A percentile compares a stretch with the other conserved stretches of the same genome.
Evolutionary conservation across 208 protist genomes (phyloP).

Genomic region (Trypanosomatidae sp.): DNA sequence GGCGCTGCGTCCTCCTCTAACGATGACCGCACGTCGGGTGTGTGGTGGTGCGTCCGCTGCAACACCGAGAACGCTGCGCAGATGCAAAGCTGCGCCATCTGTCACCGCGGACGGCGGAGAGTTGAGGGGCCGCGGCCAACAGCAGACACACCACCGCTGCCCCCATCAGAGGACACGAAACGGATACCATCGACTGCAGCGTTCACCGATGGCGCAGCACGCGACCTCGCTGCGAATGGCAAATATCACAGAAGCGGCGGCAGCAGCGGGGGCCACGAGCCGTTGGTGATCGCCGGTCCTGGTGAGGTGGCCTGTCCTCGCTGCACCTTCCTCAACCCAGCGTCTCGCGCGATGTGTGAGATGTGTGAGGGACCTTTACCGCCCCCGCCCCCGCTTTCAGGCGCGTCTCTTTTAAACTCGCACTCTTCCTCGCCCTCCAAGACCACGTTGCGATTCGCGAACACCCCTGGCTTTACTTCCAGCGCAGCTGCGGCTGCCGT

Average conservation of each 20-base stretch:
- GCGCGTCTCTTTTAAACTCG: background rate
- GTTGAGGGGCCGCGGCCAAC: conserved; percentile 19
- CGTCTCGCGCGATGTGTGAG: conserved; percentile 13
- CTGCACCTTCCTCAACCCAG: conserved; percentile 39
- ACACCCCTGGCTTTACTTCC: no score
- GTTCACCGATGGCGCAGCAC: background rate
- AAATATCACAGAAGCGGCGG: background rate
- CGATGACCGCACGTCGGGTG: background rate
- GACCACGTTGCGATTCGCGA: background rate
- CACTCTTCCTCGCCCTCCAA: background rate
- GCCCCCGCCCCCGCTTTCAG: background rate
- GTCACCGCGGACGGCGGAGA: conserved; percentile 17
- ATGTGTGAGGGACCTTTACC: conserved; percentile 29
- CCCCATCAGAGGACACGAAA: no score
- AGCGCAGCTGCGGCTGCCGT: background rate
- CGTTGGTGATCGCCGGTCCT: conserved; percentile 1
- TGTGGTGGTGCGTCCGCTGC: conserved; percentile 26
- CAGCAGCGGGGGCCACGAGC: background rate
- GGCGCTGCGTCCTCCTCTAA: background rate
- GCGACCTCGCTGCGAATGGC: background rate
- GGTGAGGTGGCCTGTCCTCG: conserved; percentile 33
- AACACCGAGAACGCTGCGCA: conserved; percentile 9
- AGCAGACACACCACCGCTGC: no score
- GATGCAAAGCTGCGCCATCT: conserved; percentile 25
- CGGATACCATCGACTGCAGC: background rate